Conservation (phyloP, 73 alveolate genomes). For the Paramecium octaurelia region DNA sequence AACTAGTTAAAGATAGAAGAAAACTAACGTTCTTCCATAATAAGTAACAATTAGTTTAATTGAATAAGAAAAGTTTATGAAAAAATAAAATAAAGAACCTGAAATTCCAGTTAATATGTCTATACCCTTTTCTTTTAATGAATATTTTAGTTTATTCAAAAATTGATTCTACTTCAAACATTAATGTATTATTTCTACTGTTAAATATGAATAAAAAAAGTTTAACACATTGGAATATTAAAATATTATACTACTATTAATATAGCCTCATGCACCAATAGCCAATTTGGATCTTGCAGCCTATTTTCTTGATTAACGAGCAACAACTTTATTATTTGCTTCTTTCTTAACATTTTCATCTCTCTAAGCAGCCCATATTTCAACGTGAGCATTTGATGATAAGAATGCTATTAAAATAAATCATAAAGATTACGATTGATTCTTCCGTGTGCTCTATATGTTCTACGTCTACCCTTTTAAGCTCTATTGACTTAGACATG, state of each 20-base stretch:
- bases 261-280: slow-evolving; percentile 60
- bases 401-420: slow-evolving; percentile 70
- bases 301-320: slow-evolving; percentile 71
- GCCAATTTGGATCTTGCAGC: slow-evolving; percentile 79
- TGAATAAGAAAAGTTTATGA: background rate
- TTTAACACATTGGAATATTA: background rate
- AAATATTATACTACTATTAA: background rate
- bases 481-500: slow-evolving; percentile 94
- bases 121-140: slow-evolving; percentile 46
- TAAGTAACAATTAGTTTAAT: slow-evolving; percentile 14
- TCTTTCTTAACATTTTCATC: slow-evolving; percentile 90
- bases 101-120: slow-evolving; percentile 38
- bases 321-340: slow-evolving; percentile 67
- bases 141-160: slow-evolving; percentile 43
- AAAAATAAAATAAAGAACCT: slow-evolving; percentile 7
- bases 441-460: slow-evolving; percentile 99
- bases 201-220: background rate
- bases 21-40: background rate
- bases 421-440: slow-evolving; percentile 71
- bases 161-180: slow-evolving; percentile 9
- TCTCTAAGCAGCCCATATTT: slow-evolving; percentile 82
- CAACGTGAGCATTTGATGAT: slow-evolving; percentile 90
- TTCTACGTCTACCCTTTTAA: slow-evolving; percentile 96
- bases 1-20: background rate
- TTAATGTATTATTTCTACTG: background rate